Base-by-base conservation (phyloP, 2,329 filamentous ascomycete genomes). In the Sporothrix pallida region DNA sequence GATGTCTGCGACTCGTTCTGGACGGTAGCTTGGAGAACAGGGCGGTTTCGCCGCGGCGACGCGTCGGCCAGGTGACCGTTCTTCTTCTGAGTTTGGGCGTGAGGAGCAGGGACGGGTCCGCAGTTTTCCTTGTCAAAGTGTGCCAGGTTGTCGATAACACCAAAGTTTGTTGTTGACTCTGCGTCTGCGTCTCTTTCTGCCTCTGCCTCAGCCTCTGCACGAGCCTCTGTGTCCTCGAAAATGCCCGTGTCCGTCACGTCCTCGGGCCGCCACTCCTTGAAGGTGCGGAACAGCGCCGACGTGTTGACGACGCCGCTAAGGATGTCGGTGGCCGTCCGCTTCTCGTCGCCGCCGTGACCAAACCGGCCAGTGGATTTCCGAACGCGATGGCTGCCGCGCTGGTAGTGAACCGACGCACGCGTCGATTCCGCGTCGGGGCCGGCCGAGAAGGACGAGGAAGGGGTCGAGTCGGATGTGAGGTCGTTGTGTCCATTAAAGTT, bases 1-100 rank as follows among this genome's bases (percentile, higher is more conserved):
- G 76, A 77, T 70, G 76, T 69, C 56, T 77, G 76, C 0, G 76
- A 77, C 52, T 76, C 76, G 74, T 77, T 76, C 58, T 77, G 76
- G 44, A 77, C 76, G 1, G 76, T 75, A 6, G 76, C 70, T 60
- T 77, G 76, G 56, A 77, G 73, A 1, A 60, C 63, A 3, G 56
- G 23, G 2, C 72, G 75, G 48, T 71, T 72, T 10, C 65, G 70
- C 31, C 70, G 71, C 0, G 62, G 69, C 3, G 72, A 44, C 58
- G 58, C 9, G 20, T 72, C 69, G 50, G 62, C 42, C 42, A 71
- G 46, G 15, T 71, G 44, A 9, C 26, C 15, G 20, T 17, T 69
- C 10, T 26, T 58, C 70, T 5, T 20, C 1, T 48, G 75, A 10
- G 23, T 5, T 4, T 37, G 31, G 7, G 7, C 31, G 31, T 37